Conservation (phyloP, 768 basidiomycete species). For the Lactarius pseudohatsudake region DNA sequence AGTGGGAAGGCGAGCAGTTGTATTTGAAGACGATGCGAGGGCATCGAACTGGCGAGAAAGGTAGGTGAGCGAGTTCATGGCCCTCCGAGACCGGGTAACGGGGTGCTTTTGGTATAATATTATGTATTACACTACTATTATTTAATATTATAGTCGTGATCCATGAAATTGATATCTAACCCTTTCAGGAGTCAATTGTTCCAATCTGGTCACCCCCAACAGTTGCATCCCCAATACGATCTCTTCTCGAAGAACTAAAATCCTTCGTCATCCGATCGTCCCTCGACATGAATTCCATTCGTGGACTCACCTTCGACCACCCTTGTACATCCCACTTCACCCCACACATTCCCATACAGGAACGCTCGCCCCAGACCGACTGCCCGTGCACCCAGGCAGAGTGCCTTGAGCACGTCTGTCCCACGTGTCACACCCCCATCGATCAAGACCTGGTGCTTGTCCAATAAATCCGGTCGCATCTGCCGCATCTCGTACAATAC, state of each 20-base stretch:
- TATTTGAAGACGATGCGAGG: conserved; percentile 60
- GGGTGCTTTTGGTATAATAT: neutral
- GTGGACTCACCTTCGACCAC: conserved; percentile 33
- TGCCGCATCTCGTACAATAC: conserved; percentile 46
- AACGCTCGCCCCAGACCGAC: conserved; percentile 48
- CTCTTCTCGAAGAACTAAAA: conserved; percentile 42
- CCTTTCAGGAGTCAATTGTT: conserved; percentile 40
- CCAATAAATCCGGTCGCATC: conserved; percentile 42
- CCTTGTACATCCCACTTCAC: conserved; percentile 34
- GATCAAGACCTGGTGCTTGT: conserved; percentile 42
- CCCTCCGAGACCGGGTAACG: conserved; percentile 5
- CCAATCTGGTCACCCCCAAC: conserved; percentile 42
- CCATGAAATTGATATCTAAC: conserved; percentile 33
- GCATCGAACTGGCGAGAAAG: conserved; percentile 83
- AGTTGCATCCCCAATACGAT: conserved; percentile 43
- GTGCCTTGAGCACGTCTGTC: conserved; percentile 49
- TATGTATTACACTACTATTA: neutral
- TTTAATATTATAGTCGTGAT: neutral
- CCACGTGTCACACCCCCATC: conserved; percentile 49
- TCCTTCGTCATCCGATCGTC: neutral
- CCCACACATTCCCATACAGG: conserved; percentile 44
- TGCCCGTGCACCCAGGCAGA: conserved; percentile 49
- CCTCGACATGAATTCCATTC: neutral
- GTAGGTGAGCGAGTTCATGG: conserved; percentile 81
- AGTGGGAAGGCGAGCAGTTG: conserved; percentile 37